Evolutionary conservation across 1,139 yeast genomes (phyloP), one percentile per base, ranked within the genome.

Genomic region (Blastobotrys buckinghamii): DNA sequence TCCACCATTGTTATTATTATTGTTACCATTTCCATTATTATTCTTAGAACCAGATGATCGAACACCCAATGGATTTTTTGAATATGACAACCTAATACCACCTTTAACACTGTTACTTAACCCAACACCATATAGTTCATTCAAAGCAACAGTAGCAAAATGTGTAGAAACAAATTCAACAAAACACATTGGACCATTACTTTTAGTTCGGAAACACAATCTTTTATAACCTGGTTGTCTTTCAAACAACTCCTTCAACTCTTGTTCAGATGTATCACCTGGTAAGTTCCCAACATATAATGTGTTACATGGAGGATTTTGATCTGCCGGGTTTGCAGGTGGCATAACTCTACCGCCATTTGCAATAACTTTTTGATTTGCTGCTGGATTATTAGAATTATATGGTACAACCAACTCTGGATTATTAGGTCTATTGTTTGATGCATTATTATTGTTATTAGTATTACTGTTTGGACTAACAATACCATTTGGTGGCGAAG

Each of bases 321-420:
- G 98, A 68, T 92, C 98, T 2, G 98, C 98, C 1, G 98, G 98
- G 60, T 92, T 92, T 2, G 96, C 96, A 3, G 97, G 97, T 1
- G 97, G 96, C 34, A 96, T 90, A 22, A 90, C 69, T 24, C 73
- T 60, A 15, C 74, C 70, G 20, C 72, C 71, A 41, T 55, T 59
- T 48, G 63, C 67, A 59, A 65, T 58, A 47, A 64, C 63, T 45
- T 64, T 64, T 34, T 63, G 57, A 6, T 67, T 67, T 42, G 62
- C 61, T 9, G 60, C 58, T 39, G 59, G 58, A 52, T 62, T 62
- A n/a, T 62, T 62, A 9, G 68, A 67, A 20, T 66, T 62, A 48
- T 63, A 65, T 6, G 65, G 65, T 16, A 63, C 63, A 40, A 63
- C 63, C 9, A 61, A 27, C 54, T 53, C 59, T 59, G 48, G 53